These are phyloP conservation scores for Mrakia gelida DNA, from an alignment of 768 basidiomycete species.

Conservation along the genomic window DNA sequence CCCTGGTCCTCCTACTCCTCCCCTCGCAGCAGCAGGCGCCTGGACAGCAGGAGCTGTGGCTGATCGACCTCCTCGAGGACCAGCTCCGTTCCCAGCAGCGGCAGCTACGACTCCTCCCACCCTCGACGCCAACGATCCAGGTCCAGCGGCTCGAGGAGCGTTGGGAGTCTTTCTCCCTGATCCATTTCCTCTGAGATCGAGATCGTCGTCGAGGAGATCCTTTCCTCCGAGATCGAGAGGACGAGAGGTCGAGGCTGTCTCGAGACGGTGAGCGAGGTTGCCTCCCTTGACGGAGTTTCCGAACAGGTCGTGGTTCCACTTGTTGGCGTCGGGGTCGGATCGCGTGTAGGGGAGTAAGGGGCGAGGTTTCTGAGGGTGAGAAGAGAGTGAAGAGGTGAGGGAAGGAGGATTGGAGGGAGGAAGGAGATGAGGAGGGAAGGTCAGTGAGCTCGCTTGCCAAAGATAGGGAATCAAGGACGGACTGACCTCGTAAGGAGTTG, in stretches of 20 bases:
- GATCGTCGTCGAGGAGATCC: constrained; percentile 20
- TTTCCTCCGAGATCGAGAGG: constrained; percentile 18
- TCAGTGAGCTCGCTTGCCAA: neutral
- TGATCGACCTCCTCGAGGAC: neutral
- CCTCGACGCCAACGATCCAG: neutral
- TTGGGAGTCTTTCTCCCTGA: neutral
- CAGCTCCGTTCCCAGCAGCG: neutral
- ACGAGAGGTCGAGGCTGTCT: neutral
- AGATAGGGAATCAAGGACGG: neutral
- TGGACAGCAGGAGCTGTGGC: neutral
- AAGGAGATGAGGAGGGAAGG: neutral
- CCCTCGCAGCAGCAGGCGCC: neutral
- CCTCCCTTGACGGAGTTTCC: constrained; percentile 19
- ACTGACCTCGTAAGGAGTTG: neutral
- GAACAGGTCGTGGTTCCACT: constrained; percentile 30
- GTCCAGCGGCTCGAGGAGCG: neutral
- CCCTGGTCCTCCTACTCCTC: neutral
- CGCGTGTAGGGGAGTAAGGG: constrained; percentile 9
- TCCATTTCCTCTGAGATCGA: constrained; percentile 11
- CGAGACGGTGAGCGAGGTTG: constrained; percentile 27
- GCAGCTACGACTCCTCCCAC: neutral
- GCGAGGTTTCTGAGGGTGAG: neutral
- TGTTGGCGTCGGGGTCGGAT: neutral
- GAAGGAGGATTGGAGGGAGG: too few relatives aligned
- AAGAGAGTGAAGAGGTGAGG: neutral